Base-by-base conservation (phyloP, 257 asterid genomes). In the Lycium ferocissimum region DNA sequence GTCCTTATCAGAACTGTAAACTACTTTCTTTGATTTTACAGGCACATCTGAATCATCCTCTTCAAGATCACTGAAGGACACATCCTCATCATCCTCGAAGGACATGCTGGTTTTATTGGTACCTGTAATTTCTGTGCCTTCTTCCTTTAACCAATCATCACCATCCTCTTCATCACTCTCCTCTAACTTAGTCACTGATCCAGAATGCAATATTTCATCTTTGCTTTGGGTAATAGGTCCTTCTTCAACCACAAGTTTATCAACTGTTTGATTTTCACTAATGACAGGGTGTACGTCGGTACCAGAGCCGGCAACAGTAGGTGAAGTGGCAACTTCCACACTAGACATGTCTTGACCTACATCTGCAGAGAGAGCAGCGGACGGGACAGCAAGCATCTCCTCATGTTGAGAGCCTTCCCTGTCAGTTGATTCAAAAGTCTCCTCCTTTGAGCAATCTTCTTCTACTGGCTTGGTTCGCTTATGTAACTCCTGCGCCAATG, bases 61-160 rank as follows among this genome's bases (percentile, higher is more conserved):
- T 87, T 97, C 99, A 76, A 97, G 99, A 90, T 97, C 99, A 85
- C 99, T 97, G 80, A 97, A 97, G 2, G 99, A 94, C 80, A 97
- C 99, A 26, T 95, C 99, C 53, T 97, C 99, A 15, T 97, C 99
- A 53, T 92, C 91, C 88, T 90, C 95, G 26, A 94, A 83, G 53
- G 92, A 91, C 65, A 89, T 90, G 62, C 88, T 75, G 81, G 92
- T 86, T 82, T 91, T 91, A 86, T 83, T 84, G 43, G 84, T 62
- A 38, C 85, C 90, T 38, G 87, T 89, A 35, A 66, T 83, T 84
- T 91, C 99, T 3, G 90, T 53, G 84, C 84, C 85, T 86, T 95
- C 98, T 89, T 97, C 99, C 91, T 93, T 92, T 79, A 97, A 88
- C 99, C 99, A 97, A 88, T 93, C 99, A 88, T 95, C 99, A 57